phyloP scores from a whole-genome alignment of 163 green algal species.

The Chlamydomonas reinhardtii region DNA sequence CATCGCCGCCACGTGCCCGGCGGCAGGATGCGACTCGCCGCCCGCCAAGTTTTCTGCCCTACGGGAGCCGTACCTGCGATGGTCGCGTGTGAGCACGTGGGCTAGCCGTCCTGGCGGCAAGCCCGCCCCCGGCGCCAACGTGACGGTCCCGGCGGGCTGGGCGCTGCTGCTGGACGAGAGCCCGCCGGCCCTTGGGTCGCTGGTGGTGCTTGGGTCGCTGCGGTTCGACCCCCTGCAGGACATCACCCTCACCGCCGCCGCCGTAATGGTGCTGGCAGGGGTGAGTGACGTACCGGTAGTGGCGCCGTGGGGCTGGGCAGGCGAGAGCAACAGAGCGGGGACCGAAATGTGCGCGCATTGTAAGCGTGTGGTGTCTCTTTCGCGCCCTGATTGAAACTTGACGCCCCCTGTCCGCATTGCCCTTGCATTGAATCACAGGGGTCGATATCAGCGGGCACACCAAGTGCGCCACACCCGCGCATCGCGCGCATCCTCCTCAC shows the following conservation, averaged over 20 bases:
- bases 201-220: constrained; percentile 42
- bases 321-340: no score
- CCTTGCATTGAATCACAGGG: neutral
- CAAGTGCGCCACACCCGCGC: neutral
- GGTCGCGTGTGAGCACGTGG: neutral
- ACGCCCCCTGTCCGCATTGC: no score
- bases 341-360: no score
- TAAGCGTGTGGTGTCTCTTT: no score
- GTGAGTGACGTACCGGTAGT: neutral
- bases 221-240: constrained; percentile 20
- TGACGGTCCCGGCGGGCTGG: constrained; percentile 67
- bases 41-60: neutral
- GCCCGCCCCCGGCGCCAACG: constrained; percentile 56
- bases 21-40: neutral
- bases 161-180: constrained; percentile 58
- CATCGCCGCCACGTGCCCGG: neutral
- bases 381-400: no score
- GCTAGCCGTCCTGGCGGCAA: constrained; percentile 5
- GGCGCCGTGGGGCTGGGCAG: no score
- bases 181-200: constrained; percentile 38
- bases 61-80: neutral
- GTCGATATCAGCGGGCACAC: neutral
- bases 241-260: neutral
- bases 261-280: neutral
- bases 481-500: neutral